Conservation (phyloP, 345 rosid genomes). For the Gossypium arboreum region DNA sequence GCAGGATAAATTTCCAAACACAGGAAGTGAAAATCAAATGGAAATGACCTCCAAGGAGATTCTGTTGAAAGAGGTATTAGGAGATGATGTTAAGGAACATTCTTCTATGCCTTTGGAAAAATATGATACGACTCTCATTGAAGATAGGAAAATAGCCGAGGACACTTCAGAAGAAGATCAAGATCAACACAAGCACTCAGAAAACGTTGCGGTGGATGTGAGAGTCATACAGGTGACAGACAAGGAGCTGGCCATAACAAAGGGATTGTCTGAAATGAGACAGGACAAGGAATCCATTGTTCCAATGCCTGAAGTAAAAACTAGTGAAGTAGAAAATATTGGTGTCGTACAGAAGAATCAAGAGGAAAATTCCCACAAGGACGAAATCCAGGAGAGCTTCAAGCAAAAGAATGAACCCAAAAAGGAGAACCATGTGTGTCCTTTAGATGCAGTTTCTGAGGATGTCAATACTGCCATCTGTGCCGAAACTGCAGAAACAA, state of each 20-base stretch:
- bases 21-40: slow-evolving; percentile 8
- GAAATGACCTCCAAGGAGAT: not conserved
- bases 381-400: not conserved
- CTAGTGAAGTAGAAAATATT: too few species aligned
- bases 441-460: not conserved
- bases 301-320: not conserved
- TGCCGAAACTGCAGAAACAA: slow-evolving; percentile 2
- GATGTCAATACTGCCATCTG: not conserved
- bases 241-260: not conserved
- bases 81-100: slow-evolving; percentile 15
- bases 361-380: not conserved
- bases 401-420: slow-evolving; percentile 1
- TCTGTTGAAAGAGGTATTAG: not conserved
- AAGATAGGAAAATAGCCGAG: slow-evolving; percentile 19
- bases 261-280: not conserved
- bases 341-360: too few species aligned
- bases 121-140: not conserved
- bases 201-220: not conserved
- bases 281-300: not conserved
- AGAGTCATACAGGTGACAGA: not conserved
- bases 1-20: slow-evolving; percentile 11
- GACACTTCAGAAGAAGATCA: slow-evolving; percentile 8
- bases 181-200: not conserved
- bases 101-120: slow-evolving; percentile 17
- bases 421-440: not conserved